Evolutionary conservation across 169 alveolate species (phyloP).

Genomic region (Plasmodium reichenowi): DNA sequence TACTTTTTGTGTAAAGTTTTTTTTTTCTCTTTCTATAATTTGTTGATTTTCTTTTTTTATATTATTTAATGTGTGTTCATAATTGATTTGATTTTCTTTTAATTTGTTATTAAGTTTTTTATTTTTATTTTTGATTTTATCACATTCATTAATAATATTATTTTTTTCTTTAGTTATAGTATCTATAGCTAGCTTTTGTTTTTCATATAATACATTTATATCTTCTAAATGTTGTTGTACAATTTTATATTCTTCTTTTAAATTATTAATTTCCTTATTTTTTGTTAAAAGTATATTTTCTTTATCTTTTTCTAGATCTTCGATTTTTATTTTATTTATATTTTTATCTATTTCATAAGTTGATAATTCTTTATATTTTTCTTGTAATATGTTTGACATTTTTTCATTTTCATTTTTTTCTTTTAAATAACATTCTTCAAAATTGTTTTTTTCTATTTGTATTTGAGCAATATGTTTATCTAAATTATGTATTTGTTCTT

Average conservation of each 20-base stretch:
- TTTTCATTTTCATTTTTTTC: constrained; percentile 21
- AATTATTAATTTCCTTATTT: constrained; percentile 14
- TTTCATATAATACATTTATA: constrained; percentile 9
- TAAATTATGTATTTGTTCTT: background rate
- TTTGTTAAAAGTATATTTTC: background rate
- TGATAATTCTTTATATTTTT: constrained; percentile 7
- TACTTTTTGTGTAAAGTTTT: constrained; percentile 26
- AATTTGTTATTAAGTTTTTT: constrained; percentile 52
- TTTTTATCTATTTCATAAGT: constrained; percentile 4
- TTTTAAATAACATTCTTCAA: background rate
- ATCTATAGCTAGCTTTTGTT: constrained; percentile 66
- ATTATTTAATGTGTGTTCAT: constrained; percentile 12
- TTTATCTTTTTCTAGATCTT: constrained; percentile 11
- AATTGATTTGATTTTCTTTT: constrained; percentile 33
- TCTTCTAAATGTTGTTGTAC: constrained; percentile 36
- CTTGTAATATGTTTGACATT: constrained; percentile 17
- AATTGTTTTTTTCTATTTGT: constrained; percentile 21
- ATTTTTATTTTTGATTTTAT: constrained; percentile 42
- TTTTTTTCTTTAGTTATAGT: constrained; percentile 43
- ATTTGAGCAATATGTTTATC: constrained; percentile 18
- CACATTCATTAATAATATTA: constrained; percentile 57
- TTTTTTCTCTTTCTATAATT: constrained; percentile 32
- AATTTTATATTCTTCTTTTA: constrained; percentile 10
- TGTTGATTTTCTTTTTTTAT: constrained; percentile 40
- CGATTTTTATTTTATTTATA: background rate